A percentile compares a stretch with the other conserved stretches of the same genome.
Conservation (phyloP, 139 green algal species). For the Chlorella sp. region DNA sequence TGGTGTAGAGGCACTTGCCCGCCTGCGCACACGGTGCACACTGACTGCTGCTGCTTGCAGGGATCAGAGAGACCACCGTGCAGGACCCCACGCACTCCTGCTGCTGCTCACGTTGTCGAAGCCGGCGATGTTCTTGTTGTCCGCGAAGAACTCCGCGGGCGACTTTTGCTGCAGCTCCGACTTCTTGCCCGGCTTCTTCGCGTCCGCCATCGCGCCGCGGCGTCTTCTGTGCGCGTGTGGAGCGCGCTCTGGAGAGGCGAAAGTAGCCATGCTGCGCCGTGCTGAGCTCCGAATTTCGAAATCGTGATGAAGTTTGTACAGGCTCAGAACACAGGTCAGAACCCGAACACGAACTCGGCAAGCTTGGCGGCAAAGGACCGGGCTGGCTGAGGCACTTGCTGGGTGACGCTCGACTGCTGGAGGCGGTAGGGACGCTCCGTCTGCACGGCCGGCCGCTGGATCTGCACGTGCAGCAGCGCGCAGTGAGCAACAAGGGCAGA, state of each 20-base stretch:
- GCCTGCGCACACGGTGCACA: too few species aligned
- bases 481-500: too few species aligned
- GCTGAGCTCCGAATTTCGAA: too few species aligned
- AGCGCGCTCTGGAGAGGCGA: too few species aligned
- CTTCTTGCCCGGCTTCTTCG: not conserved
- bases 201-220: too few species aligned
- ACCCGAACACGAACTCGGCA: conserved; percentile 35
- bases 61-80: too few species aligned
- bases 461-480: not conserved
- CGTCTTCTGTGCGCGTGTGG: not conserved
- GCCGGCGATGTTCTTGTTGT: conserved; percentile 97
- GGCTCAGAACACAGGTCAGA: too few species aligned
- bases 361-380: conserved; percentile 29
- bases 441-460: conserved; percentile 4
- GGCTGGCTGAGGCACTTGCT: conserved; percentile 34
- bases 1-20: conserved; percentile 95
- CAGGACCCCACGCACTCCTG: too few species aligned
- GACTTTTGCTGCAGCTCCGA: conserved; percentile 68
- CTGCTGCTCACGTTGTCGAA: conserved; percentile 87
- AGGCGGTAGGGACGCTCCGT: conserved; percentile 41
- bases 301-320: too few species aligned
- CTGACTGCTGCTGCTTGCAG: too few species aligned
- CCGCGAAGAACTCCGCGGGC: conserved; percentile 94
- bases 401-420: conserved; percentile 7
- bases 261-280: too few species aligned